Evolutionary conservation across 2,329 filamentous ascomycete genomes (phyloP), one percentile per base, ranked within the genome.

Genomic region (Fusarium brevicatenulatum): DNA sequence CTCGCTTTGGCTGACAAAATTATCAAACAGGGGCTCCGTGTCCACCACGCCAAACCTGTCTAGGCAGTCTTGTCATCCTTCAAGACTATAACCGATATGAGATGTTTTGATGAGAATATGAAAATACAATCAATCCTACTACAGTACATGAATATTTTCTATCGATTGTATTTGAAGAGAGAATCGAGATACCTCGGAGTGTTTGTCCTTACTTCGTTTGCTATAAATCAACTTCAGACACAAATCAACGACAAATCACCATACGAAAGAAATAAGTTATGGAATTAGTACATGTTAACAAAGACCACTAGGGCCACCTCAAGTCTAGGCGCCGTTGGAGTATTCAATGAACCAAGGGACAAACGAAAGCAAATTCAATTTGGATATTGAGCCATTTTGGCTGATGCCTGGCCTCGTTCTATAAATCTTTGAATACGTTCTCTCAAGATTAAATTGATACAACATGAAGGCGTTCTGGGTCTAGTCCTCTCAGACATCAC

Each of bases 1-100:
- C 34, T 47, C 12, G 56, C 34, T 47, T 40, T 46, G 23, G 49
- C 30, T 53, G 66, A 69, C 52, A 69, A 69, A 65, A 69, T 69
- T 30, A 69, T 57, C 30, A 30, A 63, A 34, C 58, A 69, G 66
- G 66, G 66, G 59, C 21, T 53, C 21, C 23, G 32, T 66, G 56
- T 46, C 58, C 50, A 57, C 52, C 40, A 11, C 65, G 36, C 65
- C 65, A 69, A 69, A 37, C 64, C 56, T 46, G 64, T 50, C 56
- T 63, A 13, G 56, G 57, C 23, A 23, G 49, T 40, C 36, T 43
- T 63, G 21, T 56, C 37, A 36, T 56, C 19, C 32, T 56, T n/a
- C 19, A 40, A 68, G 49, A 52, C 49, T 21, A 34, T 30, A 37
- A 32, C 50, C 40, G n/a, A 54, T 28, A 54, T 34, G 36, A 53